phyloP scores from a whole-genome alignment of 345 rosid genomes.

The Euclidium syriacum region DNA sequence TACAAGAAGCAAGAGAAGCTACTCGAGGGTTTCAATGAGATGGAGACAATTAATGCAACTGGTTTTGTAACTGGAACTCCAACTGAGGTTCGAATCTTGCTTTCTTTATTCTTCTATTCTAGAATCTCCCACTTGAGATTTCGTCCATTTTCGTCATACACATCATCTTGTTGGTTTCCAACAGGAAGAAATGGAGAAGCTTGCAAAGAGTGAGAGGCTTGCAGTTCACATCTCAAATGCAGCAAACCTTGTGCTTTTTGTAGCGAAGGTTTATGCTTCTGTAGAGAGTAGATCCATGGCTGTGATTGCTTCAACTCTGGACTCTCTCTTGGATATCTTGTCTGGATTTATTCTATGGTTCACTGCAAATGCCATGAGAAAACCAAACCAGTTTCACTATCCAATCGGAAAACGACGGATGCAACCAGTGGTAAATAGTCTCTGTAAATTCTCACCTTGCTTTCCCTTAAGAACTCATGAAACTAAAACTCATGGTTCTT shows the following conservation, averaged over 20 bases:
- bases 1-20: slow-evolving; percentile 80
- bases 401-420: slow-evolving; percentile 84
- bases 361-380: slow-evolving; percentile 71
- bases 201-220: slow-evolving; percentile 59
- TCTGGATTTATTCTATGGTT: slow-evolving; percentile 88
- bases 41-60: slow-evolving; percentile 58
- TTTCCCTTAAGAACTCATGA: not conserved
- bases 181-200: slow-evolving; percentile 71
- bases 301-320: slow-evolving; percentile 78
- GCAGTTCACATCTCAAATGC: slow-evolving; percentile 58
- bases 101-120: not conserved
- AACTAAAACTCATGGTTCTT: not conserved
- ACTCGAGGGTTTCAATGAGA: slow-evolving; percentile 65
- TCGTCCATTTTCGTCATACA: not conserved
- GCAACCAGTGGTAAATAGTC: slow-evolving; percentile 79
- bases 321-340: slow-evolving; percentile 75
- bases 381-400: slow-evolving; percentile 56
- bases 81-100: slow-evolving; percentile 45
- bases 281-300: slow-evolving; percentile 70
- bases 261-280: slow-evolving; percentile 73
- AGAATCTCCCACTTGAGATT: not conserved
- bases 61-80: slow-evolving; percentile 46
- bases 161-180: not conserved
- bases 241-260: slow-evolving; percentile 60
- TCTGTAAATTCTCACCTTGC: not conserved